Evolutionary conservation across 345 rosid species (phyloP).

Genomic region (Melaleuca alternifolia): DNA sequence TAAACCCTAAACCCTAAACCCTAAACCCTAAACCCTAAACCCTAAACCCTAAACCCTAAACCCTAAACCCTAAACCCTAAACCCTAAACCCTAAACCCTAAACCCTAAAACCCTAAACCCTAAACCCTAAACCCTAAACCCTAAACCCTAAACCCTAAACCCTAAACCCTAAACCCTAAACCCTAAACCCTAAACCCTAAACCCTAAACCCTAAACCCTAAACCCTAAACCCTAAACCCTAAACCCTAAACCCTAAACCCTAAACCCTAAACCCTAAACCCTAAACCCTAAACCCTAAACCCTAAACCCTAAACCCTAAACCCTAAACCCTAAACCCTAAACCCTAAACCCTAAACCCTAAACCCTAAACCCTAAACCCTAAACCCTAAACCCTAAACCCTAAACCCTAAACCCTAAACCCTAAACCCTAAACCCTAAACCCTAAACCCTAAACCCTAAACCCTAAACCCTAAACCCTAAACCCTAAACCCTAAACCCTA

Average conservation of each 20-base stretch:
- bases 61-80: background rate
- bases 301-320: background rate
- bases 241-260: background rate
- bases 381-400: background rate
- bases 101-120: background rate
- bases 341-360: background rate
- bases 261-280: background rate
- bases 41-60: background rate
- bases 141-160: background rate
- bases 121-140: background rate
- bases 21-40: background rate
- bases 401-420: background rate
- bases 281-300: background rate
- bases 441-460: background rate
- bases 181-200: background rate
- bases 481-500: background rate
- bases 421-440: background rate
- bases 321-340: background rate
- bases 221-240: background rate
- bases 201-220: background rate
- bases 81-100: background rate
- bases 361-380: background rate
- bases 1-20: background rate
- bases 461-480: background rate
- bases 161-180: background rate